Conservation (phyloP, 768 basidiomycete genomes). For the Auricularia heimuer region DNA sequence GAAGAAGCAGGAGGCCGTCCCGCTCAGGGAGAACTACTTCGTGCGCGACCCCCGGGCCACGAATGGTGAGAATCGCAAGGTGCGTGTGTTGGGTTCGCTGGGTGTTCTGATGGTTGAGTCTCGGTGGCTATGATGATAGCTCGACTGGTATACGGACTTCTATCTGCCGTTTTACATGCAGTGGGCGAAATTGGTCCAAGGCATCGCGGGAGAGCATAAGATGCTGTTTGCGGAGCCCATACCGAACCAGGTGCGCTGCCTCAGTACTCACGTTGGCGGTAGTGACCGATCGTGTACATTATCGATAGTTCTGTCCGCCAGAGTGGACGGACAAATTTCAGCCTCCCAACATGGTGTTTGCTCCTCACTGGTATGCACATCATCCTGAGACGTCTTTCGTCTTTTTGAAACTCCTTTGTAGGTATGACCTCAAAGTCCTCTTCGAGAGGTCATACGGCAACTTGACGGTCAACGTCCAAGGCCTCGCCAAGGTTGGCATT, state of each 20-base stretch:
- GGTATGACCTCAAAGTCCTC: constrained; percentile 88
- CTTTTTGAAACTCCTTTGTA: constrained; percentile 17
- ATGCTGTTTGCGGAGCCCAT: constrained; percentile 70
- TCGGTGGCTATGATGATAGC: constrained; percentile 24
- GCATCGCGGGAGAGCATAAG: constrained; percentile 39
- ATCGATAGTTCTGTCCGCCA: constrained; percentile 59
- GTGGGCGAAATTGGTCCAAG: constrained; percentile 56
- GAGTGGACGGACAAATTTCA: constrained; percentile 63
- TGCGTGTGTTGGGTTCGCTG: background rate
- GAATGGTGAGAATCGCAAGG: background rate
- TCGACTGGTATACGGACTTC: constrained; percentile 82
- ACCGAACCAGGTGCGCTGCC: constrained; percentile 71
- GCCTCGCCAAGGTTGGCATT: constrained; percentile 62
- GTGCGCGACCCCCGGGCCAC: constrained; percentile 9
- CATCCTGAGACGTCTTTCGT: constrained; percentile 19
- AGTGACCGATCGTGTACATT: too few species aligned
- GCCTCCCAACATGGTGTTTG: constrained; percentile 53
- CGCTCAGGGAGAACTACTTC: constrained; percentile 82
- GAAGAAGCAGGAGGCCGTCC: constrained; percentile 54
- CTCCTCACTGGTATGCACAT: constrained; percentile 57
- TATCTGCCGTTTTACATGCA: constrained; percentile 67
- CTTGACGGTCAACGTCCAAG: constrained; percentile 90
- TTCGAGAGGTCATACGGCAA: constrained; percentile 78
- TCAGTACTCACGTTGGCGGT: too few species aligned
- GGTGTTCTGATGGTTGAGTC: background rate